Conservation (phyloP, 208 protist species). For the Acanthamoeba royreba region DNA sequence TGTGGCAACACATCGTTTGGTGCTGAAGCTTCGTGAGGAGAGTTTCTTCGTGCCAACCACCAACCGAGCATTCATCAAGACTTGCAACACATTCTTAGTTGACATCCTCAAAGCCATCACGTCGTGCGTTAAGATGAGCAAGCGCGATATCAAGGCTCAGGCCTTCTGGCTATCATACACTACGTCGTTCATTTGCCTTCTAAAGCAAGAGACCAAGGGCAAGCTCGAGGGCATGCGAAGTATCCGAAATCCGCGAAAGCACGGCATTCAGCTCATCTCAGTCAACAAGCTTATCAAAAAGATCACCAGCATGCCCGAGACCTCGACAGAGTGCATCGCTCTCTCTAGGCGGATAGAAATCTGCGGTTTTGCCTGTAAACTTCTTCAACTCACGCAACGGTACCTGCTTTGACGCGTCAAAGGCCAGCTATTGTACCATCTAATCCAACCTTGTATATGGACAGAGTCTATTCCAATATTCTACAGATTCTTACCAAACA, state of each 20-base stretch:
- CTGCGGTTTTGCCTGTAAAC: constrained; percentile 33
- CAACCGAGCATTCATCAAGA: not conserved
- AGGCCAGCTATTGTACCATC: too few species aligned
- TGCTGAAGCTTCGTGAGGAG: not conserved
- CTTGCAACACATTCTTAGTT: constrained; percentile 2
- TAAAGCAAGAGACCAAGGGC: constrained; percentile 28
- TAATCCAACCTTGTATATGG: not conserved
- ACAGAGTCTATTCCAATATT: constrained; percentile 7
- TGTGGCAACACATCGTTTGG: not conserved
- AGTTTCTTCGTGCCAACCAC: constrained; percentile 6
- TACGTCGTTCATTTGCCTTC: not conserved
- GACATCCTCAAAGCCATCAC: constrained; percentile 3
- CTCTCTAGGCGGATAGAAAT: not conserved
- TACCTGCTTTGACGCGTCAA: too few species aligned
- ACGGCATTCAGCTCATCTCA: constrained; percentile 38
- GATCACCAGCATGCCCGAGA: constrained; percentile 30
- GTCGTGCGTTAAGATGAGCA: constrained; percentile 32
- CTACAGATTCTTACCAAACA: not conserved
- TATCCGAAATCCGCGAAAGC: not conserved
- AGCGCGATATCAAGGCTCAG: constrained; percentile 15
- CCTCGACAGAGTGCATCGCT: not conserved
- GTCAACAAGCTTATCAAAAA: constrained; percentile 37
- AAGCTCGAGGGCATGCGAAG: not conserved
- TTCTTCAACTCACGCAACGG: constrained; percentile 17
- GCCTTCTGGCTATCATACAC: constrained; percentile 36